These are phyloP conservation scores for Vitis amurensis DNA, from an alignment of 164 flowering plant species.

Conservation along the genomic window DNA sequence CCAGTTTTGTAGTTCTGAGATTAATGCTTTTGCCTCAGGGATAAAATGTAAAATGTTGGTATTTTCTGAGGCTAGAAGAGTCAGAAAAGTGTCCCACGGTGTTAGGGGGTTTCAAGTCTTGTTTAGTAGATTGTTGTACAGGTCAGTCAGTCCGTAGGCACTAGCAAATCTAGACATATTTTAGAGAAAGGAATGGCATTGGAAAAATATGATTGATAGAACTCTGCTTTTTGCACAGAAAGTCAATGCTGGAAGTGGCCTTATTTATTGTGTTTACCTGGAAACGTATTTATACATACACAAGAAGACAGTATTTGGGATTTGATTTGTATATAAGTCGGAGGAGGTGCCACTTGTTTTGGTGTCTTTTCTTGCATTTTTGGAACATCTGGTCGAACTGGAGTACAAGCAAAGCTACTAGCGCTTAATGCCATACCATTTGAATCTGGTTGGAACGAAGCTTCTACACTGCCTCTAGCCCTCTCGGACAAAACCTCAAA, in stretches of 20 bases:
- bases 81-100: constrained; percentile 13
- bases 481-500: too few relatives aligned
- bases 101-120: constrained; percentile 8
- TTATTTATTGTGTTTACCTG: neutral
- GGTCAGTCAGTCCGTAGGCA: constrained; percentile 17
- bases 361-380: too few relatives aligned
- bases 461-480: too few relatives aligned
- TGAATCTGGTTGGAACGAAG: too few relatives aligned
- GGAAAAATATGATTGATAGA: neutral
- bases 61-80: constrained; percentile 14
- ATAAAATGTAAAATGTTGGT: constrained; percentile 29
- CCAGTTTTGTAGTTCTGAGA: constrained; percentile 50
- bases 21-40: constrained; percentile 17
- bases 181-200: neutral
- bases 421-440: too few relatives aligned
- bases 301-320: neutral
- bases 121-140: constrained; percentile 21
- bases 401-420: too few relatives aligned
- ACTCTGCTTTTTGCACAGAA: neutral
- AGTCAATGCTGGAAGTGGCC: neutral
- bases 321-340: too few relatives aligned
- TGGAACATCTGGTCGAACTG: too few relatives aligned
- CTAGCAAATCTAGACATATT: constrained; percentile 7
- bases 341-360: too few relatives aligned
- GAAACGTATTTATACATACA: neutral